Evolutionary conservation across 2,329 filamentous ascomycete genomes (phyloP).

Genomic region (Cadophora gregata): DNA sequence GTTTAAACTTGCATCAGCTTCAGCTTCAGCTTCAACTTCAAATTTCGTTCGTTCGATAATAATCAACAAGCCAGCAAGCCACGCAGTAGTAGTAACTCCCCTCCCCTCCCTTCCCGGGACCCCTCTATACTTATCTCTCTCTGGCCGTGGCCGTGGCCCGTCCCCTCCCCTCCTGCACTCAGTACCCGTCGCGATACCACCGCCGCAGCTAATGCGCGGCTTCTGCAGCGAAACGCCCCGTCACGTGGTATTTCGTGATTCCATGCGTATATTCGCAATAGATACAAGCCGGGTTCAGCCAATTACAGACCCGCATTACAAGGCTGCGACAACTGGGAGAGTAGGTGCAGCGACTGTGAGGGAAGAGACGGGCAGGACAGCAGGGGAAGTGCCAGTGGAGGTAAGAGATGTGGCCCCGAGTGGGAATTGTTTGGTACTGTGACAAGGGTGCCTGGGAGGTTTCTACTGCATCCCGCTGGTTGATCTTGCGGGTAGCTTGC

Average conservation of each 20-base stretch:
- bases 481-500: too few relatives aligned
- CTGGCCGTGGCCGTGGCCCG: too few relatives aligned
- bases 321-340: not conserved
- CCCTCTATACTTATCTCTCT: constrained; percentile 13
- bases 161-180: too few relatives aligned
- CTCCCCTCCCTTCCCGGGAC: not conserved
- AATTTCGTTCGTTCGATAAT: too few relatives aligned
- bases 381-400: not conserved
- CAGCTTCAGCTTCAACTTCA: not conserved
- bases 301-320: not conserved
- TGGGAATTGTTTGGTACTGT: not conserved
- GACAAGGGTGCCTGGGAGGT: not conserved
- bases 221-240: not conserved
- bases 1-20: not conserved
- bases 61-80: constrained; percentile 5
- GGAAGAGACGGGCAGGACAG: not conserved
- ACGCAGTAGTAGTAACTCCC: too few relatives aligned
- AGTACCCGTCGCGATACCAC: not conserved
- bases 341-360: not conserved
- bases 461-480: not conserved
- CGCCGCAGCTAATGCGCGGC: not conserved
- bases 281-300: not conserved
- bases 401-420: not conserved
- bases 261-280: constrained; percentile 18
- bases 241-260: constrained; percentile 19